phyloP scores from a whole-genome alignment of 2,329 filamentous ascomycete species.

The Diplocarpon mali region DNA sequence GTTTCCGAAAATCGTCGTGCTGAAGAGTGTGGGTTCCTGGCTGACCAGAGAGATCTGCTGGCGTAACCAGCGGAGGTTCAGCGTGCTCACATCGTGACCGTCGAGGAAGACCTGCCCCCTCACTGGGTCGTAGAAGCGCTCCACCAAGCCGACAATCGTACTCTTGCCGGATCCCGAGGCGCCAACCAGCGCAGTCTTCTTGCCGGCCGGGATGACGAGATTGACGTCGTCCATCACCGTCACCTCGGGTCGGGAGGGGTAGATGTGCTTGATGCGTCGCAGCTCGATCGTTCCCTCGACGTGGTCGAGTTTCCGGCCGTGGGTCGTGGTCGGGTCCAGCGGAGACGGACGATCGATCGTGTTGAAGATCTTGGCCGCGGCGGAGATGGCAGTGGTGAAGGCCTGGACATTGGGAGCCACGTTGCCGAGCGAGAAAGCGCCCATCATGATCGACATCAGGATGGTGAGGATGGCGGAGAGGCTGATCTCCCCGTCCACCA shows the following conservation, averaged over 20 bases:
- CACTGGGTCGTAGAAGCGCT: slow-evolving; percentile 89
- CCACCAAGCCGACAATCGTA: slow-evolving; percentile 85
- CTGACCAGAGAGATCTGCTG: slow-evolving; percentile 88
- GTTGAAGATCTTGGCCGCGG: slow-evolving; percentile 82
- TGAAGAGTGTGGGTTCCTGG: slow-evolving; percentile 86
- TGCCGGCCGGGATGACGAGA: slow-evolving; percentile 73
- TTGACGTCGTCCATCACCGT: slow-evolving; percentile 77
- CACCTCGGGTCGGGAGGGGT: slow-evolving; percentile 85
- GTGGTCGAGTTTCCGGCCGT: slow-evolving; percentile 61
- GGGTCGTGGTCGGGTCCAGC: slow-evolving; percentile 61
- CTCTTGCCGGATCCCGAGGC: slow-evolving; percentile 92
- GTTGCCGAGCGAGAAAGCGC: slow-evolving; percentile 82
- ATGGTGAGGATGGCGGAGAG: slow-evolving; percentile 72
- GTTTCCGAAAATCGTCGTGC: slow-evolving; percentile 79
- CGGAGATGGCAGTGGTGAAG: slow-evolving; percentile 72
- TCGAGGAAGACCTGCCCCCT: slow-evolving; percentile 70
- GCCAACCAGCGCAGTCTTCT: slow-evolving; percentile 86
- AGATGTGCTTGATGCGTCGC: slow-evolving; percentile 79
- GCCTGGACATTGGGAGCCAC: slow-evolving; percentile 78
- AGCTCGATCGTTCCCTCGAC: slow-evolving; percentile 73
- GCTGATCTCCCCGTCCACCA: slow-evolving; percentile 53
- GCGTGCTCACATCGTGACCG: slow-evolving; percentile 64
- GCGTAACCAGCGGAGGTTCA: slow-evolving; percentile 85
- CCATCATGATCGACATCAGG: slow-evolving; percentile 83
- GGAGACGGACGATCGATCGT: slow-evolving; percentile 86